Base-by-base conservation (phyloP, 129 eudicot species). In the Rutidosis leptorrhynchoides region DNA sequence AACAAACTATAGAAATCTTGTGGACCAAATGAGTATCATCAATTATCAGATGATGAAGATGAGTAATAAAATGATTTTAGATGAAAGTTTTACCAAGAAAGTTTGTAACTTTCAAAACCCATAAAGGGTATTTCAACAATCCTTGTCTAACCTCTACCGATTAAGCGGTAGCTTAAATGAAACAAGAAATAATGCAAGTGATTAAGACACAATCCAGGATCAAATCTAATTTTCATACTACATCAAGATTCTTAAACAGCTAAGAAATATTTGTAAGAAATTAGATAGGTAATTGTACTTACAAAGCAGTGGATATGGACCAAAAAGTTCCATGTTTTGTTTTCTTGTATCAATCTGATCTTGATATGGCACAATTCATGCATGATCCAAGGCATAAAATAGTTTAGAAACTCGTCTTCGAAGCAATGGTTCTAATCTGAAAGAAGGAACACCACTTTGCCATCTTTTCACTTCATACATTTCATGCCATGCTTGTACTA, bases 401-500 rank as follows among this genome's bases (percentile, higher is more conserved):
- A 87, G 76, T 72, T 88, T 85, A 58, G 98, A 78, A 72, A 77
- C 94, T 58, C 98, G 88, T 85, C 46, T 65, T 70, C 24, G 69
- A 89, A 12, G 83, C 82, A n/a, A 80, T 76, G 77, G 95, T 77
- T 67, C 81, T 82, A 57, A 85, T 85, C 66, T 81, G 77, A 78
- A 88, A 45, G 93, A 78, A 1, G 87, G 82, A 61, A 88, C 74
- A 16, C 80, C 77, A 58, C 80, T 78, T 69, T 80, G 82, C 96
- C 84, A 83, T 65, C 76, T 82, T 68, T 83, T 85, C 19, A 87
- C 96, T 69, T 88, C 96, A 74, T 80, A 84, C 88, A 88, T 85
- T 73, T 88, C 96, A 54, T 83, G 87, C 96, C 96, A 88, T 51
- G 96, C 96, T 73, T 88, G 96, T 65, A 88, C 83, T 80, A 88